phyloP scores from a whole-genome alignment of 1,139 yeast genomes.

The Yamadazyma epiphylla region DNA sequence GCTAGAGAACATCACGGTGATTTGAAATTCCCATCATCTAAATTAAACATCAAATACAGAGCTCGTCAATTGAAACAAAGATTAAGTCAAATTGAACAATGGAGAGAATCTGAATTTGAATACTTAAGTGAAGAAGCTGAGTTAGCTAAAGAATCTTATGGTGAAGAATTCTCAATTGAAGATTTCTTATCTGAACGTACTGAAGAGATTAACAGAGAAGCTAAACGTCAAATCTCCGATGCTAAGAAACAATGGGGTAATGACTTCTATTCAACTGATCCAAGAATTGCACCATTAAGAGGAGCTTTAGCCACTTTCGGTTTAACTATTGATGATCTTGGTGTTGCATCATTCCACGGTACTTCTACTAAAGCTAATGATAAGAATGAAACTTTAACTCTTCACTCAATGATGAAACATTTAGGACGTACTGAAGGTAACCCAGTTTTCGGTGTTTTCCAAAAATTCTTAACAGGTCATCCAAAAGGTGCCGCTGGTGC shows the following conservation, averaged over 20 bases:
- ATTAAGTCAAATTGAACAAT: conserved; percentile 68
- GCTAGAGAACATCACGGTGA: conserved; percentile 91
- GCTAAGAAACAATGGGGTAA: conserved; percentile 96
- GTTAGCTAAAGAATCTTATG: conserved; percentile 67
- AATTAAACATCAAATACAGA: conserved; percentile 90
- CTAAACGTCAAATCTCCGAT: conserved; percentile 77
- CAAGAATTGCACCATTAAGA: conserved; percentile 94
- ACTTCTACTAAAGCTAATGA: conserved; percentile 98
- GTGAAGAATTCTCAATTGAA: conserved; percentile 44
- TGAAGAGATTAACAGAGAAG: conserved; percentile 83
- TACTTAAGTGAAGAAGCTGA: conserved; percentile 45
- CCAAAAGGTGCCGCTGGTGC: conserved; percentile 99
- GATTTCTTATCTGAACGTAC: conserved; percentile 77
- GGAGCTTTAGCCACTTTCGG: conserved; percentile 95
- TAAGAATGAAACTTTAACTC: conserved; percentile 92
- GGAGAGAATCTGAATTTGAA: conserved; percentile 82
- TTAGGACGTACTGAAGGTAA: conserved; percentile 97
- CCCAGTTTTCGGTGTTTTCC: conserved; percentile 97
- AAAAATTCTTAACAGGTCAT: conserved; percentile 97
- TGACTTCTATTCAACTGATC: conserved; percentile 85
- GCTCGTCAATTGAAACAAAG: conserved; percentile 84
- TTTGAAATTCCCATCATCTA: conserved; percentile 75
- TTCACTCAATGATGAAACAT: conserved; percentile 89
- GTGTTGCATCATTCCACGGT: conserved; percentile 99
- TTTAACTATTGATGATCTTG: conserved; percentile 89